Conservation (phyloP, 768 basidiomycete genomes). For the Mycena belliarum region DNA sequence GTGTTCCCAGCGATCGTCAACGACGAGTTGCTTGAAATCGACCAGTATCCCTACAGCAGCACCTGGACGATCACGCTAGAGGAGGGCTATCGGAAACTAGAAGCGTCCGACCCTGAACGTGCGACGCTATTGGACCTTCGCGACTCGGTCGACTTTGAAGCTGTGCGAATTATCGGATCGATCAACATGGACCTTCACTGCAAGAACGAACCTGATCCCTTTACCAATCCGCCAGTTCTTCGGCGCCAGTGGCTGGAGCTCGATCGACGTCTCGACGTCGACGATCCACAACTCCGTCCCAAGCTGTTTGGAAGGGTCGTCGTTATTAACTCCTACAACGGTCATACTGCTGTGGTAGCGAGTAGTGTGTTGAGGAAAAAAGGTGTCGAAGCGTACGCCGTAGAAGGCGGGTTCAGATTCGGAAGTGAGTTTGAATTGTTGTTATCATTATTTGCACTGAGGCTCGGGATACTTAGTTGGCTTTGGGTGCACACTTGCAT, state of each 20-base stretch:
- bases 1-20: constrained; percentile 10
- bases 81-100: not conserved
- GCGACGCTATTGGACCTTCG: constrained; percentile 11
- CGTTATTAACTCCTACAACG: constrained; percentile 11
- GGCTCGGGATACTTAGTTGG: not conserved
- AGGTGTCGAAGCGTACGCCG: constrained; percentile 6
- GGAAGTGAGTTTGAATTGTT: not conserved
- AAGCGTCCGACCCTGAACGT: not conserved
- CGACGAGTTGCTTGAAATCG: constrained; percentile 11
- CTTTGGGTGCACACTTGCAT: not conserved
- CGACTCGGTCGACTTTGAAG: constrained; percentile 3
- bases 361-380: constrained; percentile 13
- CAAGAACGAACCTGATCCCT: constrained; percentile 7
- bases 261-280: not conserved
- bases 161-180: not conserved
- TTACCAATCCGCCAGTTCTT: constrained; percentile 4
- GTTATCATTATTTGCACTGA: no score
- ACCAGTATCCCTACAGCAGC: constrained; percentile 16
- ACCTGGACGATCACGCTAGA: constrained; percentile 9
- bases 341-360: constrained; percentile 6
- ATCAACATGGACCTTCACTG: constrained; percentile 8
- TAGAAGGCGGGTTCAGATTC: constrained; percentile 7
- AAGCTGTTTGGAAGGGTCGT: not conserved
- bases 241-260: constrained; percentile 15
- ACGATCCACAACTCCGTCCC: not conserved